Base-by-base conservation (phyloP, 306 rosid species). In the Argentina anserina region DNA sequence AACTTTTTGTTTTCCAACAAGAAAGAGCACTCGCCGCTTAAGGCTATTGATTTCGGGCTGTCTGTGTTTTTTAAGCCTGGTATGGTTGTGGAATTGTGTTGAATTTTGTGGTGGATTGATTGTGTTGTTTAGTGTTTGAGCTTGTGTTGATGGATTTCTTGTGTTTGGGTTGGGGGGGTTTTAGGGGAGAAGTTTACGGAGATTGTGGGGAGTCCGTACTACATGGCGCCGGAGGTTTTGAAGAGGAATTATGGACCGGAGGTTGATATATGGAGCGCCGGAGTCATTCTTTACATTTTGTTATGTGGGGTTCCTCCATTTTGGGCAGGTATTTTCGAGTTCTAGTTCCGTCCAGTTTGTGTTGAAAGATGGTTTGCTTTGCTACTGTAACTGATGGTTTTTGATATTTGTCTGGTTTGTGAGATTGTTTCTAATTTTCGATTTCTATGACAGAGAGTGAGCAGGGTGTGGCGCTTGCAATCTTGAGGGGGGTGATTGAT, bases 401-500 rank as follows among this genome's bases (percentile, higher is more conserved):
- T 26, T 52, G 33, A 7, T 53, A 9, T 25, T 10, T 23, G 20
- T 34, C 43, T 50, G 9, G 72, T 17, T 60, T 77, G 67, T 78
- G 36, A 59, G 53, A 31, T 59, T 69, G 15, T 63, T 75, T 31
- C 29, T 69, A 23, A 45, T 64, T 61, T 62, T 65, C 72, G 52
- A 41, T 33, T 28, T 76, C 50, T 73, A 11, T 26, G 69, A 78
- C 83, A 95, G 99, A 91, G 74, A 84, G 87, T 18, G 99, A 95
- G 72, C 91, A 90, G 85, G 99, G 97, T 40, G 99, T 95, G 60
- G 97, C 99, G 81, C 85, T 95, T 71, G 97, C 99, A 6, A 95
- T 95, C 60, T 84, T 95, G 84, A 90, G 99, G 72, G 95, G 99
- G n/a, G 90, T 86, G 34, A 81, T 95, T 76, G 99, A 95, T 83